Evolutionary conservation across 1,139 yeast species (phyloP).

Genomic region (Kodamaea alishanica): DNA sequence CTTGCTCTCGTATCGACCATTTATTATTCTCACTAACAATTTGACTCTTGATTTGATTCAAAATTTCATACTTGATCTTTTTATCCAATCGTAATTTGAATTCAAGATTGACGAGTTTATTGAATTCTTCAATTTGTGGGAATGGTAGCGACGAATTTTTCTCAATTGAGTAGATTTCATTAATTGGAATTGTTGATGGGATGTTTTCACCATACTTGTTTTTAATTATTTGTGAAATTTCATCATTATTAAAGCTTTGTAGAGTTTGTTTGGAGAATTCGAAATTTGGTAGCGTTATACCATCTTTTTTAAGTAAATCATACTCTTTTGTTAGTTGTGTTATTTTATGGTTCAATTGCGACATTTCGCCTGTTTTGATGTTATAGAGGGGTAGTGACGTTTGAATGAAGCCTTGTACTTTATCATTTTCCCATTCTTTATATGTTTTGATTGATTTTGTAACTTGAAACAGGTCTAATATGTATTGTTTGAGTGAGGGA

Average conservation of each 20-base stretch:
- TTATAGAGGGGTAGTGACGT: conserved; percentile 31
- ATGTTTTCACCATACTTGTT: conserved; percentile 12
- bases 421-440: conserved; percentile 29
- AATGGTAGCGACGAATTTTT: conserved; percentile 22
- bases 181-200: conserved; percentile 19
- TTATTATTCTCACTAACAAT: conserved; percentile 31
- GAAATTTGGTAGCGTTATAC: conserved; percentile 26
- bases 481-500: conserved; percentile 16
- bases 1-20: conserved; percentile 41
- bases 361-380: conserved; percentile 27
- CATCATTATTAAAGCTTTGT: conserved; percentile 21
- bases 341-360: conserved; percentile 26
- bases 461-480: conserved; percentile 35
- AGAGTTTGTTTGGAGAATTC: conserved; percentile 30
- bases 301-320: conserved; percentile 22
- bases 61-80: conserved; percentile 36
- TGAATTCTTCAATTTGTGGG: conserved; percentile 31
- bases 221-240: conserved; percentile 17
- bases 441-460: conserved; percentile 30
- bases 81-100: conserved; percentile 30
- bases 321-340: conserved; percentile 21
- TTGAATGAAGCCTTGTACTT: conserved; percentile 20
- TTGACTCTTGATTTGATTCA: conserved; percentile 31
- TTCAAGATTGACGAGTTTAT: conserved; percentile 33
- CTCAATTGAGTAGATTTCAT: conserved; percentile 29